A percentile compares a stretch with the other conserved stretches of the same genome.
phyloP scores from a whole-genome alignment of 1,139 yeast genomes.

The Wickerhamomyces sp. region DNA sequence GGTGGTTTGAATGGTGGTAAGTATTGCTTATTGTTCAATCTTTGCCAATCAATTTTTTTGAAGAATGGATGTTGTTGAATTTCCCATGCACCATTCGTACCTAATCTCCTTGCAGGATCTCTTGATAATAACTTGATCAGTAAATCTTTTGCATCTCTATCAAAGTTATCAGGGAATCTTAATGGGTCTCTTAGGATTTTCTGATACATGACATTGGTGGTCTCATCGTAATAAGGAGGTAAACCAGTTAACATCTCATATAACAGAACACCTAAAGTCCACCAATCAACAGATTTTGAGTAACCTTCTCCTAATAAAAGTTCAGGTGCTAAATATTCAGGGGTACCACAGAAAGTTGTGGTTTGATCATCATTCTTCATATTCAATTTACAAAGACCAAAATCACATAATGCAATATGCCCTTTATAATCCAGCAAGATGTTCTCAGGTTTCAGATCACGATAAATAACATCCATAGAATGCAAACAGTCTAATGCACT shows the following conservation, averaged over 20 bases:
- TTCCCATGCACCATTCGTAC: constrained; percentile 75
- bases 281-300: constrained; percentile 94
- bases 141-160: constrained; percentile 82
- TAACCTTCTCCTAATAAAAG: constrained; percentile 87
- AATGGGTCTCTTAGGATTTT: constrained; percentile 87
- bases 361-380: constrained; percentile 89
- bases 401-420: constrained; percentile 95
- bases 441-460: constrained; percentile 95
- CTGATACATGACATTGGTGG: constrained; percentile 90
- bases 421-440: constrained; percentile 92
- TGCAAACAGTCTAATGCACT: constrained; percentile 92
- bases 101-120: constrained; percentile 78
- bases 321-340: constrained; percentile 95
- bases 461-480: constrained; percentile 83
- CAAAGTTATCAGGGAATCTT: constrained; percentile 84
- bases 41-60: constrained; percentile 87
- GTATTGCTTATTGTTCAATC: constrained; percentile 79
- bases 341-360: constrained; percentile 94
- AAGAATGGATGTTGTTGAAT: constrained; percentile 85
- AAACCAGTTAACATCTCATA: constrained; percentile 96
- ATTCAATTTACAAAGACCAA: constrained; percentile 91
- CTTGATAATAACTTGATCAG: constrained; percentile 73
- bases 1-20: constrained; percentile 96
- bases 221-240: constrained; percentile 95
- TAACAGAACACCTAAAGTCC: constrained; percentile 92